Base-by-base conservation (phyloP, 1,284 basidiomycete genomes). In the Ustilago loliicola region DNA sequence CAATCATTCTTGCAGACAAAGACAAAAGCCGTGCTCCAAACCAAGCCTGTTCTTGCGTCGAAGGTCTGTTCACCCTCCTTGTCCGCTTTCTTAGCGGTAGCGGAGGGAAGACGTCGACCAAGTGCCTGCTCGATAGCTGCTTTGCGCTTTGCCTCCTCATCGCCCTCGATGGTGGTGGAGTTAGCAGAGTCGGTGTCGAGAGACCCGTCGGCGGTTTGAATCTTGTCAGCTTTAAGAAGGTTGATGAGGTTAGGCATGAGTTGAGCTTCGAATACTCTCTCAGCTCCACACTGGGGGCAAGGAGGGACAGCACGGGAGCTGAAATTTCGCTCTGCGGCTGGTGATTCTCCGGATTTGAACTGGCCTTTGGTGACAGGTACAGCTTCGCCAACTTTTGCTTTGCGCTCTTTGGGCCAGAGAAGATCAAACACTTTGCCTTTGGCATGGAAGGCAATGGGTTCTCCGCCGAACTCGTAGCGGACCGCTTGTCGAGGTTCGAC, bases 201-300 rank as follows among this genome's bases (percentile, higher is more conserved):
- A 13, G 56, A 25, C 2, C 70, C 70, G 19, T 76, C 72, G 7
- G 75, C 66, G 3, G 45, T 32, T 19, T 71, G 53, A 45, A 85
- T 67, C 19, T 59, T 40, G 2, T 79, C 63, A 3, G 73, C 63
- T 4, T 75, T 74, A 19, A 86, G 70, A 19, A 81, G 56, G 63
- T 86, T 84, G 51, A 83, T 82, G 3, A 86, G 61, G 42, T 85
- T 84, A 3, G 85, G 85, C 85, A 86, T 86, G 50, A 86, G 81
- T 66, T 86, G 85, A n/a, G 82, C 68, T 66, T 86, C 85, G 48
- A 85, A 86, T 5, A 79, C 72, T 29, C 85, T 62, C 23, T 70
- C 63, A 2, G 63, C 65, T 10, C 83, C 83, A 59, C 85, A 86
- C 1, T 53, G 45, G 2, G 63, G 58, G 36, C 85, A 86, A 7